phyloP scores from a whole-genome alignment of 805 yeast species.

The Hanseniaspora nectarophila region DNA sequence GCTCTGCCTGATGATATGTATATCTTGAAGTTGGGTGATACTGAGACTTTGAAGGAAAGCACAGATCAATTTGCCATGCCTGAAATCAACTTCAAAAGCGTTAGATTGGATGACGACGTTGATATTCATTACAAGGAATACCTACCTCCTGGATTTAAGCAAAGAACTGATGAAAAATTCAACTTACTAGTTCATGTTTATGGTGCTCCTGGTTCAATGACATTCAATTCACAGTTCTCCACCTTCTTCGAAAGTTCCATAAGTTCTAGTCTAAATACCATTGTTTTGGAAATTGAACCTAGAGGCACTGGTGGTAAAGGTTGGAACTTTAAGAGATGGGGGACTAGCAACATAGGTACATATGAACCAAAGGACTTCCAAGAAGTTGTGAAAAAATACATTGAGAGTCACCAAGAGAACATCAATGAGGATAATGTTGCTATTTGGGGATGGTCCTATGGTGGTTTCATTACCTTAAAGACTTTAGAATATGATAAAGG shows the following conservation, averaged over 20 bases:
- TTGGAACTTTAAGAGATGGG: conserved; percentile 52
- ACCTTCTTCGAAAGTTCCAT: conserved; percentile 50
- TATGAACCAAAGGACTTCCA: conserved; percentile 69
- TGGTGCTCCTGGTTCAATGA: conserved; percentile 74
- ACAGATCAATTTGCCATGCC: conserved; percentile 39
- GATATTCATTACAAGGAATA: conserved; percentile 47
- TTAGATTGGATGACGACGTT: conserved; percentile 18
- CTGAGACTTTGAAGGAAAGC: conserved; percentile 15
- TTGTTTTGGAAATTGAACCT: conserved; percentile 62
- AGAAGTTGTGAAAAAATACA: conserved; percentile 39
- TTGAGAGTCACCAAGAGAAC: conserved; percentile 31
- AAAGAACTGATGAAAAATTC: conserved; percentile 44
- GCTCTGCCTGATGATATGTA: conserved; percentile 13
- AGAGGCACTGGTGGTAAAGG: conserved; percentile 75
- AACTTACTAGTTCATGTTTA: conserved; percentile 49
- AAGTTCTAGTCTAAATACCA: conserved; percentile 44
- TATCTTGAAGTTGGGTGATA: conserved; percentile 16
- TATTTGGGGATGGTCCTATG: conserved; percentile 84
- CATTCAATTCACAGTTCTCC: conserved; percentile 36
- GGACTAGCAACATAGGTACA: conserved; percentile 47
- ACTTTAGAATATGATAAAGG: conserved; percentile 59
- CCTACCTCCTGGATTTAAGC: conserved; percentile 38
- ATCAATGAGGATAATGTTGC: conserved; percentile 48
- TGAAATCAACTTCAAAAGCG: conserved; percentile 29
- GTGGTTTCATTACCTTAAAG: conserved; percentile 66